Evolutionary conservation across 75 land plant genomes (phyloP), one percentile per base, ranked within the genome.

Genomic region (Pinus albicaulis): DNA sequence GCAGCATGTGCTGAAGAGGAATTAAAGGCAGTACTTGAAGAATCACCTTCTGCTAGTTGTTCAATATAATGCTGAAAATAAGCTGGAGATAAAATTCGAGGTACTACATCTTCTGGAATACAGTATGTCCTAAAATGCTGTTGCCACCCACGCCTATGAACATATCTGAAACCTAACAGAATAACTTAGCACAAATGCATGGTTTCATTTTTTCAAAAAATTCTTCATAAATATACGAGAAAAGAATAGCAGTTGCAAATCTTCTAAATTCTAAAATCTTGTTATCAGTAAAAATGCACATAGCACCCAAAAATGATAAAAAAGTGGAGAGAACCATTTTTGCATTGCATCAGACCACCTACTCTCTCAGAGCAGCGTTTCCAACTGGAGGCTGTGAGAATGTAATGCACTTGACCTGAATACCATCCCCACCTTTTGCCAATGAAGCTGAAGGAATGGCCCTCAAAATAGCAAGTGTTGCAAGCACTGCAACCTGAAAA

Each of bases 331-430:
- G 19, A 38, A n/a, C 31, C 23, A 38, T 68, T n/a, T 44, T 4
- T 7, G 19, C 20, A 19, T 65, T 8, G 24, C 48, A 57, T 23
- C 16, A 25, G 24, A 72, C 72, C 52, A 76, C 91, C n/a, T 84
- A 93, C 96, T 96, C 99, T 88, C 85, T 89, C 53, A 96, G 78
- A n/a, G 92, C 98, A 71, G 88, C 90, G 86, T 96, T 96, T n/a
- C 99, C 99, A 83, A 96, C 99, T 53, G 99, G 98, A 59, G 99
- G 99, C 80, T 96, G 99, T 41, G 99, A 94, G 69, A 96, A 96
- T 28, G 99, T 96, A 41, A 96, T 94, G 75, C 99, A 96, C 78
- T 96, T 94, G 48, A 96, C 87, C 34, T 60, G 72, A 56, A 96
- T 79, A 28, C 77, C 89, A 23, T 85, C 89, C 64, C 77, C 84